Conservation (phyloP, 176 grass and related monocot species). For the Eremochloa ophiuroides region DNA sequence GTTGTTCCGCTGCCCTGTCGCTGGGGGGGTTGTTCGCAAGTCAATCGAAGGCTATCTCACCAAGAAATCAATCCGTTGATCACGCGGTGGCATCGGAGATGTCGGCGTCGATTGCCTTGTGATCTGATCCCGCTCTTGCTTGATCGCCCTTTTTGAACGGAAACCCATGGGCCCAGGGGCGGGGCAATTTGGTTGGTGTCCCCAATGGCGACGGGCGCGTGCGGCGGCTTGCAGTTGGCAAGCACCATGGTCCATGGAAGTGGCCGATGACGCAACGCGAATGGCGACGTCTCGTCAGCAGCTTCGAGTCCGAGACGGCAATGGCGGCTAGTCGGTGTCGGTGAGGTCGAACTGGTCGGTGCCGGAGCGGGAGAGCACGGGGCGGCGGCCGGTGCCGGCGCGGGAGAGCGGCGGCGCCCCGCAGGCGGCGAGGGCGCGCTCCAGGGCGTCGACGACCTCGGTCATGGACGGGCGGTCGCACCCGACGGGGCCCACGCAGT, state of each 20-base stretch:
- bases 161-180: neutral
- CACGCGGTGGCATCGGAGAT: neutral
- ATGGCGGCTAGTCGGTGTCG: conserved; percentile 36
- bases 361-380: conserved; percentile 32
- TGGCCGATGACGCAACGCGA: conserved; percentile 18
- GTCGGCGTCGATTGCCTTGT: neutral
- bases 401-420: conserved; percentile 10
- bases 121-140: neutral
- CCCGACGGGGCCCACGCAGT: conserved; percentile 67
- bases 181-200: neutral
- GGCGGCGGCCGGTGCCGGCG: conserved; percentile 17
- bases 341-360: conserved; percentile 58
- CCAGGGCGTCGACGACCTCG: conserved; percentile 74
- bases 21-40: conserved; percentile 29
- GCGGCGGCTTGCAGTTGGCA: neutral
- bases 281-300: conserved; percentile 4
- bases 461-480: conserved; percentile 78
- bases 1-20: conserved; percentile 15
- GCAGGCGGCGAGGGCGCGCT: conserved; percentile 59
- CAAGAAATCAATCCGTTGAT: neutral
- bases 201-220: conserved; percentile 21
- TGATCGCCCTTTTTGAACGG: neutral
- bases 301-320: neutral
- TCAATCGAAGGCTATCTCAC: conserved; percentile 5
- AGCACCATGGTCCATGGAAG: neutral